Base-by-base conservation (phyloP, 257 asterid genomes). In the Orobanche coerulescens region DNA sequence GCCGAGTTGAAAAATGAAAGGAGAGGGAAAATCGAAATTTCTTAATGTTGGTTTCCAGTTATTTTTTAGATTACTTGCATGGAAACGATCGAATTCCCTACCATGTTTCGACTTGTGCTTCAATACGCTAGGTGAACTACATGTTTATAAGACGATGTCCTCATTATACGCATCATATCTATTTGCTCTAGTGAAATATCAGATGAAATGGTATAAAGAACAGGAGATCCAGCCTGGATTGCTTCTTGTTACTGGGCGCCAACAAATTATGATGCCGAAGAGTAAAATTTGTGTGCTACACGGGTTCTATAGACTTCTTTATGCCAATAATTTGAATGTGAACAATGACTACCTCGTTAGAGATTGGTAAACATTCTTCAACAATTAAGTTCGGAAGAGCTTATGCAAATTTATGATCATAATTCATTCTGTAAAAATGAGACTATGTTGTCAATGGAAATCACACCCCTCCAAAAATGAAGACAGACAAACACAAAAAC, bases 191-290 rank as follows among this genome's bases (percentile, higher is more conserved):
- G 2, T 26, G 5, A 26, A 26, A 26, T 5, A 26, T 26, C 31
- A 26, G 2, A 26, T 26, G 31, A 26, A 26, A 26, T 5, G 5
- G 3, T 26, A 26, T 26, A 7, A 33, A 4, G 1, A 34, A 34
- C 12, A 34, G 10, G 40, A 34, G 40, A 34, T n/a, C n/a, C n/a
- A n/a, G n/a, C n/a, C n/a, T n/a, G n/a, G n/a, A n/a, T n/a, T n/a
- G n/a, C n/a, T n/a, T n/a, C n/a, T n/a, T n/a, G n/a, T n/a, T n/a
- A n/a, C n/a, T n/a, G n/a, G n/a, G n/a, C n/a, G n/a, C n/a, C n/a
- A n/a, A n/a, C n/a, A n/a, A n/a, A n/a, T n/a, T n/a, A 52, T 13
- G 58, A 52, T 52, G 58, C 58, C 34, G 26, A 20, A 50, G 13
- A 51, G 24, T 51, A 22, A 9, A 11, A 54, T 28, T 4, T 54